These are phyloP conservation scores for Kodamaea fukazawae DNA, from an alignment of 805 yeast genomes.

Conservation along the genomic window DNA sequence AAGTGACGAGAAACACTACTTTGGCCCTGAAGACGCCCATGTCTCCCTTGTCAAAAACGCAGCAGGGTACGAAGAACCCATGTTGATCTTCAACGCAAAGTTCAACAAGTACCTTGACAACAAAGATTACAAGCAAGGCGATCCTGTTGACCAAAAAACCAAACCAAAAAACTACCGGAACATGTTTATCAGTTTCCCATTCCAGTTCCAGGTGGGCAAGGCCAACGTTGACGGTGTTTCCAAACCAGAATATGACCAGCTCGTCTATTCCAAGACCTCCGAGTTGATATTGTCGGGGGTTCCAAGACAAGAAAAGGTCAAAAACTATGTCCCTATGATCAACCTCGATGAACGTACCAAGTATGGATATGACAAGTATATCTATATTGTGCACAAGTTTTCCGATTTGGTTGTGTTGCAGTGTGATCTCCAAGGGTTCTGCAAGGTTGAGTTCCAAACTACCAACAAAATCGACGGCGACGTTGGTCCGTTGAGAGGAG, in stretches of 20 bases:
- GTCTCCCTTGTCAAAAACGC: slow-evolving; percentile 32
- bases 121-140: slow-evolving; percentile 3
- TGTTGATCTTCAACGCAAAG: slow-evolving; percentile 42
- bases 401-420: slow-evolving; percentile 24
- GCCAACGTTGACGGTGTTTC: slow-evolving; percentile 21
- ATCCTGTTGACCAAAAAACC: slow-evolving; percentile 4
- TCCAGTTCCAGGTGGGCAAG: slow-evolving; percentile 32
- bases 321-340: slow-evolving; percentile 43
- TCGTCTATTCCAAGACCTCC: slow-evolving; percentile 17
- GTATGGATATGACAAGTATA: slow-evolving; percentile 26
- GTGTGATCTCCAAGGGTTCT: slow-evolving; percentile 20
- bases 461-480: neutral
- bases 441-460: slow-evolving; percentile 18
- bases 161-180: slow-evolving; percentile 17
- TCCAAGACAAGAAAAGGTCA: slow-evolving; percentile 18
- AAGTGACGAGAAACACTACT: slow-evolving; percentile 18
- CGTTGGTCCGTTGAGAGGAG: slow-evolving; percentile 38
- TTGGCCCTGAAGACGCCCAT: slow-evolving; percentile 55
- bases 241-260: slow-evolving; percentile 13
- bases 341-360: slow-evolving; percentile 20
- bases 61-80: slow-evolving; percentile 43
- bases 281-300: slow-evolving; percentile 17
- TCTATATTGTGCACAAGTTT: slow-evolving; percentile 36
- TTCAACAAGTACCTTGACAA: slow-evolving; percentile 14
- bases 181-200: slow-evolving; percentile 33